phyloP scores from a whole-genome alignment of 2,329 filamentous ascomycete genomes.

The Diaporthe australafricana region DNA sequence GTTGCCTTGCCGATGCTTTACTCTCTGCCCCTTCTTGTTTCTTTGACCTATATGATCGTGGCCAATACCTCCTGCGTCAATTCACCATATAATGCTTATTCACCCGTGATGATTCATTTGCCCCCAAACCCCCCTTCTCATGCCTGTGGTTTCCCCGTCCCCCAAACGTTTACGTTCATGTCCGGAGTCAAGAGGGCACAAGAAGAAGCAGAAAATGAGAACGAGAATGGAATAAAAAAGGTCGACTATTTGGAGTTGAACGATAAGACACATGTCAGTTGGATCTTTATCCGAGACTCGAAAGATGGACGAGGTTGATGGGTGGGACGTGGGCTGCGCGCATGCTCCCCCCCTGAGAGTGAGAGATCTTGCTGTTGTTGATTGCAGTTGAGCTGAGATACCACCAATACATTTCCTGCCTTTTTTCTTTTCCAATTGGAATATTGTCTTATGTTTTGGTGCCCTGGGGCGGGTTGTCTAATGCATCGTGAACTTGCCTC shows the following conservation, averaged over 20 bases:
- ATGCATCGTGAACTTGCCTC: background rate
- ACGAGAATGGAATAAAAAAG: slow-evolving; percentile 3
- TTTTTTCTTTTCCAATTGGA: slow-evolving; percentile 32
- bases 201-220: background rate
- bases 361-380: slow-evolving; percentile 36
- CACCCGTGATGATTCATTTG: slow-evolving; percentile 10
- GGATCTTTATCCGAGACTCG: slow-evolving; percentile 13
- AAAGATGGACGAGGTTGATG: background rate
- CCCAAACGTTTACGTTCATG: slow-evolving; percentile 10
- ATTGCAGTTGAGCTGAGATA: slow-evolving; percentile 36
- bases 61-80: background rate
- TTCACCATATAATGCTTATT: slow-evolving; percentile 26
- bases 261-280: slow-evolving; percentile 9
- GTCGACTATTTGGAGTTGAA: background rate
- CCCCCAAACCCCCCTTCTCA: background rate
- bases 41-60: slow-evolving; percentile 4
- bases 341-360: background rate
- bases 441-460: background rate
- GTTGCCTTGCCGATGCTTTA: background rate
- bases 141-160: background rate
- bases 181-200: background rate
- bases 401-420: slow-evolving; percentile 35
- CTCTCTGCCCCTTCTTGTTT: background rate
- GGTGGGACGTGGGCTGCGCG: background rate
- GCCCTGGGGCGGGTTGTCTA: background rate